Base-by-base conservation (phyloP, 768 basidiomycete species). In the Hypholoma sublateritium region DNA sequence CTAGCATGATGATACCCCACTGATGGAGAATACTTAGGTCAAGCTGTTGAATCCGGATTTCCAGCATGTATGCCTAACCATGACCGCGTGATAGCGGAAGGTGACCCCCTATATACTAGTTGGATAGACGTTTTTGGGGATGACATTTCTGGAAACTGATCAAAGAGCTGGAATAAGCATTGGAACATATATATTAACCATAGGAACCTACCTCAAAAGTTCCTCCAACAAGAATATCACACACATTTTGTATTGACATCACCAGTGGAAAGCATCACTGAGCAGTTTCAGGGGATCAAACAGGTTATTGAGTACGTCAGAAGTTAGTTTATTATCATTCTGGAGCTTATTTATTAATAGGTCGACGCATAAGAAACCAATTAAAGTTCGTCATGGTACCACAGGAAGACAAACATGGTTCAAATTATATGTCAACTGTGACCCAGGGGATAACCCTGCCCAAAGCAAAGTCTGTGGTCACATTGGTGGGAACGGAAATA, bases 401-500 rank as follows among this genome's bases (percentile, higher is more conserved):
- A 59, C 62, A 0, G 62, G 69, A 0, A 49, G 64, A 9, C 53
- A 67, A 9, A 64, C 69, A 7, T 45, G 63, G 0, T 53, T 74
- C 41, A 70, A 62, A 34, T 43, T 75, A 41, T 58, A 65, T 44
- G 61, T 53, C 0, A 63, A 73, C 21, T 73, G 70, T 34, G 54
- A 59, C 0, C 72, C 71, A 0, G 74, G 70, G 0, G 74, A 79
- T 52, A 79, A 78, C 57, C 77, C 75, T 0, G 63, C 72, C 32
- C 74, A 77, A 56, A 71, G 73, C 46, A 71, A 77, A 56, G 57
- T 62, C 1, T 70, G 66, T 5, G 69, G 70, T 0, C 80, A 81
- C 28, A 76, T 74, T 37, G 76, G 79, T 0, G 63, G 67, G 0
- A 67, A 70, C 1, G 76, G 76, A 12, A 81, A 80, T 41, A 57